A percentile compares a stretch with the other conserved stretches of the same genome.
Evolutionary conservation across 108 stramenopile genomes (phyloP).

Genomic region (Fragilaria crotonensis): DNA sequence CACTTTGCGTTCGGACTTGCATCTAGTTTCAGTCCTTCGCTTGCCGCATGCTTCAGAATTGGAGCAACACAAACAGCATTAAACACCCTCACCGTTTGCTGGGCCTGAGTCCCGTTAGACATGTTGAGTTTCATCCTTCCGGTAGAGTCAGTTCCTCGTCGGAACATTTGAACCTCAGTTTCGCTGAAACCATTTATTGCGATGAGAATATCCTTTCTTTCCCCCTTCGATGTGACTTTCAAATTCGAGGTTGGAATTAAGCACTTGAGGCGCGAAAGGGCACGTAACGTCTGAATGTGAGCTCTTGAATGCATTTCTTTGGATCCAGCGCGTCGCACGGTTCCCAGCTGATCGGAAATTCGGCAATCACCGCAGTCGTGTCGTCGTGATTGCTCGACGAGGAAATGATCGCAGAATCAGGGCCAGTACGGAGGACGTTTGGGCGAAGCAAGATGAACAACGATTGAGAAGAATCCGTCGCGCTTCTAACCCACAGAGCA

Average conservation of each 20-base stretch:
- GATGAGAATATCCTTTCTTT: conserved; percentile 19
- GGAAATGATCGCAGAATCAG: conserved; percentile 49
- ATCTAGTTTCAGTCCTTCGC: conserved; percentile 17
- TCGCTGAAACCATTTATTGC: conserved; percentile 27
- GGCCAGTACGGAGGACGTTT: conserved; percentile 38
- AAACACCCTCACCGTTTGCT: conserved; percentile 34
- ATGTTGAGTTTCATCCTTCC: conserved; percentile 21
- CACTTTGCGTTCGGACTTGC: conserved; percentile 27
- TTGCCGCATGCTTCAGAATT: conserved; percentile 44
- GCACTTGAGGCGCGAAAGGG: conserved; percentile 14
- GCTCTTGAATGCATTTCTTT: conserved; percentile 11
- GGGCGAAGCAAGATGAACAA: conserved; percentile 52
- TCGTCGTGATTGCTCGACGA: conserved; percentile 33
- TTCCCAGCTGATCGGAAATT: conserved; percentile 43
- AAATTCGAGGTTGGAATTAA: conserved; percentile 14
- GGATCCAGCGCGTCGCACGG: conserved; percentile 49
- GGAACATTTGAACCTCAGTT: conserved; percentile 19
- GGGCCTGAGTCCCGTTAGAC: conserved; percentile 25
- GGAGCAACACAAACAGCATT: conserved; percentile 39
- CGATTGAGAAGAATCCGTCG: conserved; percentile 11
- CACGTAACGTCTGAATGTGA: background rate
- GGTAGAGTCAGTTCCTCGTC: conserved; percentile 11
- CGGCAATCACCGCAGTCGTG: conserved; percentile 24
- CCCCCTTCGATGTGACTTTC: conserved; percentile 9
- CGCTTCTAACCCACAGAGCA: conserved; percentile 49